Conservation (phyloP, 164 flowering plant genomes). For the Macadamia integrifolia region DNA sequence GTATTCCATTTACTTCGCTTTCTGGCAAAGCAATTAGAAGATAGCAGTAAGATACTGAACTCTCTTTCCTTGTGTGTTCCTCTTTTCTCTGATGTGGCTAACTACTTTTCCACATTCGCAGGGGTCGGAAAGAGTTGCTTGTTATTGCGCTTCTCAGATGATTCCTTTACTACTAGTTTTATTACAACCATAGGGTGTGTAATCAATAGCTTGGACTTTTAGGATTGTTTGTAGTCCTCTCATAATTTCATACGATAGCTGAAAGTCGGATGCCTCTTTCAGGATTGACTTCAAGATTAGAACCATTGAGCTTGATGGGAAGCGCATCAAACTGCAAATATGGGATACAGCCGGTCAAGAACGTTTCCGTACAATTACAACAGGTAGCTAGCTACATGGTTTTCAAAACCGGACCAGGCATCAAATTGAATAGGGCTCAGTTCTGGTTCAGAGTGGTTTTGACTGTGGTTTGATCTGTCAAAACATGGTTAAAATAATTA, state of each 20-base stretch:
- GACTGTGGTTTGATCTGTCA: too few species aligned
- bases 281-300: conserved; percentile 1
- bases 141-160: conserved; percentile 59
- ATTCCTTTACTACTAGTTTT: conserved; percentile 57
- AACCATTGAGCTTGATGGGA: not conserved
- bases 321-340: conserved; percentile 2
- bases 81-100: conserved; percentile 1
- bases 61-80: not conserved
- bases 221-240: not conserved
- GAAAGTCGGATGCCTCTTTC: conserved; percentile 10
- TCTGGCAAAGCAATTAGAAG: not conserved
- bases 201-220: conserved; percentile 2
- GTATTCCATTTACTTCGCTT: too few species aligned
- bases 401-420: too few species aligned
- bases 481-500: too few species aligned
- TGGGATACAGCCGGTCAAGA: conserved; percentile 1
- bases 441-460: too few species aligned
- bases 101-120: conserved; percentile 17
- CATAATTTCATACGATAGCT: conserved; percentile 5
- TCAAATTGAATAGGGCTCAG: too few species aligned
- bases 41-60: not conserved
- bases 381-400: not conserved
- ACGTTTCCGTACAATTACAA: not conserved
- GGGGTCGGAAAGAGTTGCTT: conserved; percentile 70
- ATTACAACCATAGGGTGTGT: conserved; percentile 58